A percentile compares a stretch with the other conserved stretches of the same genome.
These are phyloP conservation scores for Phytophthora meadii DNA, from an alignment of 352 stramenopile species.

Conservation along the genomic window DNA sequence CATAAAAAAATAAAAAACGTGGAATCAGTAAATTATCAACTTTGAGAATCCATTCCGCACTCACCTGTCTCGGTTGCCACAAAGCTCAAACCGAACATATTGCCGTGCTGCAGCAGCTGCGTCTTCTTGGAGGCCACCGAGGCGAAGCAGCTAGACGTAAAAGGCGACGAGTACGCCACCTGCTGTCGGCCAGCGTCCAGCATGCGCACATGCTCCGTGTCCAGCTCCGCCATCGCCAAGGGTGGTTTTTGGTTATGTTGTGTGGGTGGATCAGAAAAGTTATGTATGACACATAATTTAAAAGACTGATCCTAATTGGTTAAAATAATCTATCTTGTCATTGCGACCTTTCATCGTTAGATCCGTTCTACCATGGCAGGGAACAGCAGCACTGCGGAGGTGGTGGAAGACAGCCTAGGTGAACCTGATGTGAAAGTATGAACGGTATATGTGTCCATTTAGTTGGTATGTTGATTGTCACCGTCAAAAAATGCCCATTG, in stretches of 20 bases:
- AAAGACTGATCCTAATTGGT: no score
- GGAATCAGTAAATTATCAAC: conserved; percentile 10
- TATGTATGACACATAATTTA: conserved; percentile 1
- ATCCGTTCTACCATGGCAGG: conserved; percentile 49
- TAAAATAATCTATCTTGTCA: conserved; percentile 40
- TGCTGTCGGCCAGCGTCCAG: conserved; percentile 67
- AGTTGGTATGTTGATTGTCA: neutral
- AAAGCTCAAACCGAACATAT: conserved; percentile 65
- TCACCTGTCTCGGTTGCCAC: conserved; percentile 46
- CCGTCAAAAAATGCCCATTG: neutral
- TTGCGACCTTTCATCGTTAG: conserved; percentile 92
- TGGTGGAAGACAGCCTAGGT: conserved; percentile 53
- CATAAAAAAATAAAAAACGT: conserved; percentile 7
- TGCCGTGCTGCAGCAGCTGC: conserved; percentile 67
- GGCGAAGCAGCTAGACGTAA: conserved; percentile 37
- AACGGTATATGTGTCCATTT: neutral
- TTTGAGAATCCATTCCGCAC: conserved; percentile 8
- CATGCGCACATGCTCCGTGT: conserved; percentile 83
- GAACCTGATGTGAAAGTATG: conserved; percentile 71
- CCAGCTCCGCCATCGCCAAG: conserved; percentile 47
- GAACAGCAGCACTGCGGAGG: conserved; percentile 11
- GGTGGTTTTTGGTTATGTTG: conserved; percentile 9
- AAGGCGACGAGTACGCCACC: conserved; percentile 43
- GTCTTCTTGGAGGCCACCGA: conserved; percentile 49
- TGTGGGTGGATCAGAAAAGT: conserved; percentile 27